A percentile compares a stretch with the other conserved stretches of the same genome.
These are phyloP conservation scores for Rhodotorula sp. DNA, from an alignment of 1,284 basidiomycete genomes.

Conservation along the genomic window DNA sequence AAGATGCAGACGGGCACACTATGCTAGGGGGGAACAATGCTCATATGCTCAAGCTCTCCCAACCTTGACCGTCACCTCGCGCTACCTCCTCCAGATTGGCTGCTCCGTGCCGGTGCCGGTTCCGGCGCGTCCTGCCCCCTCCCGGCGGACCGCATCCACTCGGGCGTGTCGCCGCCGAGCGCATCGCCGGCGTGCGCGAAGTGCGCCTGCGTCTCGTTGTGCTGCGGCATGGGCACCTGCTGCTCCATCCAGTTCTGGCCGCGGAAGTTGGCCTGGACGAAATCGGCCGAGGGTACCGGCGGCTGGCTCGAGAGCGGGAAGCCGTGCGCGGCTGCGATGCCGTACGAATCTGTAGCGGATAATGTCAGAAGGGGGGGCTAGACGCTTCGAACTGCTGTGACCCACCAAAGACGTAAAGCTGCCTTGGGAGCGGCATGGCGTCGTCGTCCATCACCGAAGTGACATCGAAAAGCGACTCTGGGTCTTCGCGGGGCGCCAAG, in stretches of 20 bases:
- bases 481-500: slow-evolving; percentile 3
- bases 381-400: too few relatives aligned
- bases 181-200: background rate
- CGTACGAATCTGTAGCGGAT: slow-evolving; percentile 11
- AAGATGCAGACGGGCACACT: too few relatives aligned
- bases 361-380: too few relatives aligned
- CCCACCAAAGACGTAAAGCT: slow-evolving; percentile 28
- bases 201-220: background rate
- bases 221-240: background rate
- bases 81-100: too few relatives aligned
- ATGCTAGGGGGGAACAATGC: too few relatives aligned
- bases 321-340: slow-evolving; percentile 19
- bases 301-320: background rate
- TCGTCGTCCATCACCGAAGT: background rate
- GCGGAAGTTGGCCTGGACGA: slow-evolving; percentile 13
- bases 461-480: background rate
- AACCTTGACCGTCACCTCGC: too few relatives aligned
- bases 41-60: too few relatives aligned
- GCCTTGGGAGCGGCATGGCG: background rate
- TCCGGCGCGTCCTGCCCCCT: background rate
- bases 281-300: slow-evolving; percentile 3
- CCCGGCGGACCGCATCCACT: background rate
- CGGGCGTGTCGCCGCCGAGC: background rate
- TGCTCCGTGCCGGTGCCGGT: background rate
- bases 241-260: slow-evolving; percentile 14